These are phyloP conservation scores for Wallacemonas sp. DNA, from an alignment of 208 protist genomes.

Conservation along the genomic window DNA sequence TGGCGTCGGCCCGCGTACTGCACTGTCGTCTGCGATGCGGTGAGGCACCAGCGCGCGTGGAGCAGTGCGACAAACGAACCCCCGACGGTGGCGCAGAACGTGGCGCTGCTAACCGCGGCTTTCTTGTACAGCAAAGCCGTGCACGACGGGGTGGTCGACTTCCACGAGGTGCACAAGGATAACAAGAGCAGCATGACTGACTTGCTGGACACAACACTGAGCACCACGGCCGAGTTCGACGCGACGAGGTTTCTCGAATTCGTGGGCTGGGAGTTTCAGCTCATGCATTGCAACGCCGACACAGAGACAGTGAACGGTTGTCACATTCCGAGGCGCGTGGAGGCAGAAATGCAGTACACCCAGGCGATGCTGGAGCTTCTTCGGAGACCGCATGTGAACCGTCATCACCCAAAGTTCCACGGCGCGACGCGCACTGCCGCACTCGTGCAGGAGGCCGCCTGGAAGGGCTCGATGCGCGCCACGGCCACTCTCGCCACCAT, in stretches of 20 bases:
- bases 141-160: neutral
- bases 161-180: neutral
- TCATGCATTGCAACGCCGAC: neutral
- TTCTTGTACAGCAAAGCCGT: conserved; percentile 7
- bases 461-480: conserved; percentile 53
- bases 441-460: conserved; percentile 43
- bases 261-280: neutral
- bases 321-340: conserved; percentile 1
- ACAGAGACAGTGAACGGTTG: neutral
- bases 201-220: neutral
- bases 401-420: no score
- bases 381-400: neutral
- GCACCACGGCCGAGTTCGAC: conserved; percentile 9
- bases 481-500: conserved; percentile 56
- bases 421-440: no score
- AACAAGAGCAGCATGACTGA: neutral
- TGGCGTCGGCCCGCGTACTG: conserved; percentile 5
- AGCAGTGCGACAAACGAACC: conserved; percentile 17
- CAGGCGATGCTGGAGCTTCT: conserved; percentile 23
- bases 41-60: conserved; percentile 26
- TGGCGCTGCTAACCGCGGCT: conserved; percentile 29
- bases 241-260: conserved; percentile 16
- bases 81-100: conserved; percentile 32
- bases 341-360: conserved; percentile 30
- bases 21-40: neutral